Percentiles rank a stretch among this genome's conserved stretches.
phyloP scores from a whole-genome alignment of 2,329 filamentous ascomycete genomes.

The Alternaria longipes region DNA sequence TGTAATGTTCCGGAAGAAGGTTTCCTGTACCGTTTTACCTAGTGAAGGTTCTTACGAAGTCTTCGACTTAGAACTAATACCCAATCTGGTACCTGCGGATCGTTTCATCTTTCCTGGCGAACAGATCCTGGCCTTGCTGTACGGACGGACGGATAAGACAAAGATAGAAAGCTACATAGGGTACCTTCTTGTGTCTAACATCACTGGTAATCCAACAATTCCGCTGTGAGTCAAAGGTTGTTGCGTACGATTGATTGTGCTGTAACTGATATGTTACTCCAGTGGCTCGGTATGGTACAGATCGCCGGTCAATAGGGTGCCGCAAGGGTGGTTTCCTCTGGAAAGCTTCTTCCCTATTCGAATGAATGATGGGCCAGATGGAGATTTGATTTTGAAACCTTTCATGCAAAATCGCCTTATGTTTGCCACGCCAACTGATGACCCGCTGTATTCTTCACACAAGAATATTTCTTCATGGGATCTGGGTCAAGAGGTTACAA shows the following conservation, averaged over 20 bases:
- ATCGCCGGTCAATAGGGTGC: background rate
- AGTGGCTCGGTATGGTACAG: background rate
- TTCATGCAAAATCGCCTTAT: background rate
- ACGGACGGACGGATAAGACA: no score
- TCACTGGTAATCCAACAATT: background rate
- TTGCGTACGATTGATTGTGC: no score
- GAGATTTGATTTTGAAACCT: background rate
- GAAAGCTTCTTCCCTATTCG: background rate
- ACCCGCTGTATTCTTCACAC: background rate
- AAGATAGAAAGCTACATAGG: background rate
- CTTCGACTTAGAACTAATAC: background rate
- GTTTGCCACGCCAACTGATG: constrained; percentile 2
- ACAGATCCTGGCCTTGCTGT: background rate
- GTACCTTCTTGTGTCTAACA: background rate
- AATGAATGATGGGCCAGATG: background rate
- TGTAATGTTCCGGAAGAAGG: background rate
- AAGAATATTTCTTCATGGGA: background rate
- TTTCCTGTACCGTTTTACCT: background rate
- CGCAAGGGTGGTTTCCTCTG: background rate
- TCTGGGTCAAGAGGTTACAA: no score
- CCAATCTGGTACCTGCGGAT: background rate
- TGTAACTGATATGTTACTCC: background rate
- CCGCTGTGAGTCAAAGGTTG: background rate
- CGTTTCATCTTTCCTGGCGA: background rate
- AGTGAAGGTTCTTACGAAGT: background rate